phyloP scores from a whole-genome alignment of 306 rosid species.

The Citrullus mucosospermus region DNA sequence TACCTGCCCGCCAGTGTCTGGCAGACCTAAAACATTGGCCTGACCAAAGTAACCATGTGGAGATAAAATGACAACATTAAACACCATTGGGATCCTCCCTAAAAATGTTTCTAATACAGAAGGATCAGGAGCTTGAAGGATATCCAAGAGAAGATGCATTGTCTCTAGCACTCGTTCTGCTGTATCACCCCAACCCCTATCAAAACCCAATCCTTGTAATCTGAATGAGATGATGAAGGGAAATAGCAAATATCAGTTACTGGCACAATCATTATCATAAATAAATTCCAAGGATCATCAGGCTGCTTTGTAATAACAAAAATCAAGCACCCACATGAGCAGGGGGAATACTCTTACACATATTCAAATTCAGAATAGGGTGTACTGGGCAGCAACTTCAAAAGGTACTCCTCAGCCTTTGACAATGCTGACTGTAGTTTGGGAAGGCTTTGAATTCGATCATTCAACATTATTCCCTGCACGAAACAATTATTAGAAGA shows the following conservation, averaged over 20 bases:
- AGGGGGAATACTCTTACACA: slow-evolving; percentile 30
- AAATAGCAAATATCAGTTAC: neutral
- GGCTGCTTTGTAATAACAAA: neutral
- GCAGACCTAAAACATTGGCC: slow-evolving; percentile 92
- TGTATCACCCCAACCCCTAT: slow-evolving; percentile 88
- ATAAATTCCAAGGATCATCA: neutral
- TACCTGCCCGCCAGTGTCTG: slow-evolving; percentile 99
- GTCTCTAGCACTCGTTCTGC: slow-evolving; percentile 51
- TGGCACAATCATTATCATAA: neutral
- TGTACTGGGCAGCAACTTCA: slow-evolving; percentile 43
- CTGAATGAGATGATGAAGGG: slow-evolving; percentile 20
- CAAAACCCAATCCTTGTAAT: slow-evolving; percentile 87
- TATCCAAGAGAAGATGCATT: slow-evolving; percentile 76
- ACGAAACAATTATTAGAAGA: slow-evolving; percentile 4
- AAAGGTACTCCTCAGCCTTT: slow-evolving; percentile 70
- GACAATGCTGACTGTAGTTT: slow-evolving; percentile 59
- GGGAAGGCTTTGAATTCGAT: slow-evolving; percentile 46
- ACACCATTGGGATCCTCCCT: slow-evolving; percentile 90
- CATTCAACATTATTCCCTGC: slow-evolving; percentile 76
- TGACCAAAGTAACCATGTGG: slow-evolving; percentile 94
- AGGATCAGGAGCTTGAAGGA: slow-evolving; percentile 95
- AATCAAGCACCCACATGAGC: neutral
- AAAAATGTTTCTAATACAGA: slow-evolving; percentile 75
- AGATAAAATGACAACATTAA: slow-evolving; percentile 78
- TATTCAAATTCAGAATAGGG: slow-evolving; percentile 64